phyloP scores from a whole-genome alignment of 2,329 filamentous ascomycete genomes.

The Sporothrix pseudoabietina region DNA sequence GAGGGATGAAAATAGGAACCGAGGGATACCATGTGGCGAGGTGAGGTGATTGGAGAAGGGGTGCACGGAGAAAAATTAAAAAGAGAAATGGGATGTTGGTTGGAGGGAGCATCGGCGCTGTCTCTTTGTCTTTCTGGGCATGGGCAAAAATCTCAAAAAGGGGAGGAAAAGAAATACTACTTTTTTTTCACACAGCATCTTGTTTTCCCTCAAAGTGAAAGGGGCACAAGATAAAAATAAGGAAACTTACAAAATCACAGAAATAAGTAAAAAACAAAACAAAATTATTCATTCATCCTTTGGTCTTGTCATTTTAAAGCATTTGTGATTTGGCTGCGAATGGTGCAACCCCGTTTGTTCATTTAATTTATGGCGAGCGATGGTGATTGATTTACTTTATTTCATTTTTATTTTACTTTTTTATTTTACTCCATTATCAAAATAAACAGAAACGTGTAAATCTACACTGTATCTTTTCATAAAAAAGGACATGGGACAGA shows the following conservation, averaged over 20 bases:
- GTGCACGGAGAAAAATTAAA: neutral
- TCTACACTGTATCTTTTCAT: neutral
- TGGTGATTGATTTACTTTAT: no score
- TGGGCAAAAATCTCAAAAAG: constrained; percentile 12
- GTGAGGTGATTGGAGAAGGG: constrained; percentile 18
- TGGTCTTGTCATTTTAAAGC: neutral
- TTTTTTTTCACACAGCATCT: neutral
- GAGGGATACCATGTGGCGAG: constrained; percentile 18
- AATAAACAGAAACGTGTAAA: no score
- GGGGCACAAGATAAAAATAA: constrained; percentile 18
- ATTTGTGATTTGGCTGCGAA: neutral
- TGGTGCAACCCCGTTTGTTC: no score
- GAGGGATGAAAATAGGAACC: neutral
- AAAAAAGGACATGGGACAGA: neutral
- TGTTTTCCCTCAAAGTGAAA: constrained; percentile 2
- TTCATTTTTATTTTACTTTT: no score
- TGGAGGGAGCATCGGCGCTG: constrained; percentile 22
- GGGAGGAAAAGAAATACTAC: constrained; percentile 14
- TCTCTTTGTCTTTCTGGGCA: constrained; percentile 23
- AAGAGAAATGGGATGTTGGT: constrained; percentile 16
- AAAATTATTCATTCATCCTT: constrained; percentile 8
- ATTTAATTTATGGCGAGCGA: no score
- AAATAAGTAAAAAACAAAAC: constrained; percentile 28
- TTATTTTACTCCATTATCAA: neutral
- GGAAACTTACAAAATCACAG: constrained; percentile 3